These are phyloP conservation scores for Porcisia hertigi DNA, from an alignment of 208 protist species.

Conservation along the genomic window DNA sequence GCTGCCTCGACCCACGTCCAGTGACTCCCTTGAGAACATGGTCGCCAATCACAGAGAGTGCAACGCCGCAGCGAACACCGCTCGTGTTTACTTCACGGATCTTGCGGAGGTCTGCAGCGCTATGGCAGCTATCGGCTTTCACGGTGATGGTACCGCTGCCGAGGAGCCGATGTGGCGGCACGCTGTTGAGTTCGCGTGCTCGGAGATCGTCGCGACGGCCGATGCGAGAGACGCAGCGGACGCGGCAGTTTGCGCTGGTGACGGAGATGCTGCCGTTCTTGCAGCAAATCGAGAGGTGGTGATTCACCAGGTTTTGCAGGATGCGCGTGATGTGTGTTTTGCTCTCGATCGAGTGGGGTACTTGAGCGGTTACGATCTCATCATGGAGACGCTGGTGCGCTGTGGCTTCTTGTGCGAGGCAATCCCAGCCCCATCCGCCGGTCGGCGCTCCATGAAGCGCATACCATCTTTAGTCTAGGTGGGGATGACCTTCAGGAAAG, in stretches of 20 bases:
- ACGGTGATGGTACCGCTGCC: conserved; percentile 22
- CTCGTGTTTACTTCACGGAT: conserved; percentile 27
- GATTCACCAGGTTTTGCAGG: conserved; percentile 22
- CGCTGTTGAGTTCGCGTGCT: conserved; percentile 39
- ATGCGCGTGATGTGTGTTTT: conserved; percentile 71
- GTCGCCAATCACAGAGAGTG: neutral
- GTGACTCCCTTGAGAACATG: neutral
- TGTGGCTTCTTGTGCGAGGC: conserved; percentile 36
- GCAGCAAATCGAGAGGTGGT: conserved; percentile 5
- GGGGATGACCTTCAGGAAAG: neutral
- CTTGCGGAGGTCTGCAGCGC: conserved; percentile 51
- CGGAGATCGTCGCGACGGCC: conserved; percentile 19
- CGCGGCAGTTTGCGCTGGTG: neutral
- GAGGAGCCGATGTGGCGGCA: conserved; percentile 54
- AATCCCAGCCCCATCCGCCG: conserved; percentile 57
- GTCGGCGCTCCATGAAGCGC: conserved; percentile 34
- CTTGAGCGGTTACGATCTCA: conserved; percentile 40
- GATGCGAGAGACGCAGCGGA: conserved; percentile 2
- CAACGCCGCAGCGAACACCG: neutral
- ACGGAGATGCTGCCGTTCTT: neutral
- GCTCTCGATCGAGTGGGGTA: conserved; percentile 63
- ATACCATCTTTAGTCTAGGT: neutral
- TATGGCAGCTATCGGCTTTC: conserved; percentile 47
- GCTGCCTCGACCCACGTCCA: neutral
- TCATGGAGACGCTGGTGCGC: conserved; percentile 67